phyloP scores from a whole-genome alignment of 306 rosid genomes.

The Amphicarpaea edgeworthii region DNA sequence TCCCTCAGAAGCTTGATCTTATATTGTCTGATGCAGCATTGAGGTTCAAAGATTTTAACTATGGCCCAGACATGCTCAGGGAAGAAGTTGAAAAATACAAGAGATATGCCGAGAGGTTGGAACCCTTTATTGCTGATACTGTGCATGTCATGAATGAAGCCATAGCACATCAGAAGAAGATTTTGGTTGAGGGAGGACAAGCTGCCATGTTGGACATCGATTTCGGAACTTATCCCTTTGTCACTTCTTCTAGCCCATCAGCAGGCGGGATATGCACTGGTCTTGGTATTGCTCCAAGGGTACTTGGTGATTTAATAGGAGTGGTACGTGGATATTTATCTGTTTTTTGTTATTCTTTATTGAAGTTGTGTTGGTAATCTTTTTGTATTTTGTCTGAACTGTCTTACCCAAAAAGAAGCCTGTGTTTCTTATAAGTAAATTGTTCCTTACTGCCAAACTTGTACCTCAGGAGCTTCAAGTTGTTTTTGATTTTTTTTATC shows the following conservation, averaged over 20 bases:
- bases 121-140: constrained; percentile 85
- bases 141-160: constrained; percentile 86
- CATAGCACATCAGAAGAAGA: constrained; percentile 74
- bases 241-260: constrained; percentile 97
- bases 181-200: constrained; percentile 98
- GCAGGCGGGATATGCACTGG: constrained; percentile 99
- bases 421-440: not conserved
- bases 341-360: not conserved
- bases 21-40: constrained; percentile 76
- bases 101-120: constrained; percentile 94
- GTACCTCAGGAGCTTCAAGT: not conserved
- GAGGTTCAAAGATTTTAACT: constrained; percentile 80
- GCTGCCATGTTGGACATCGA: constrained; percentile 97
- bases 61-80: constrained; percentile 73
- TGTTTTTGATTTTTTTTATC: not conserved
- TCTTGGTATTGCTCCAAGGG: constrained; percentile 95
- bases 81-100: constrained; percentile 90
- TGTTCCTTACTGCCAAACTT: constrained; percentile 4
- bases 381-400: constrained; percentile 10
- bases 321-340: constrained; percentile 69
- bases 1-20: constrained; percentile 85
- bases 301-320: constrained; percentile 91
- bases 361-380: not conserved
- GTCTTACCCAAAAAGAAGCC: constrained; percentile 11
- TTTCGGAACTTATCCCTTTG: constrained; percentile 97